Conservation (phyloP, 164 flowering plant species). For the grape (Vitis vinifera) region ASM3070453v1 NC_081815.1:20002501-20003000, state of each 20-base stretch:
- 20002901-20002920: slow-evolving; percentile 85
- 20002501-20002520: slow-evolving; percentile 58
- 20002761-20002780: slow-evolving; percentile 60
- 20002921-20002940: slow-evolving; percentile 1
- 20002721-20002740: slow-evolving; percentile 42
- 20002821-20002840: slow-evolving; percentile 97
- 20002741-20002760: slow-evolving; percentile 47
- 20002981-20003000: too few species aligned
- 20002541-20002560: slow-evolving; percentile 81
- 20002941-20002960: too few species aligned
- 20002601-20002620: neutral
- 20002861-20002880: slow-evolving; percentile 77
- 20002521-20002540: slow-evolving; percentile 85
- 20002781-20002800: slow-evolving; percentile 89
- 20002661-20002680: slow-evolving; percentile 42
- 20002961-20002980: too few species aligned
- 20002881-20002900: slow-evolving; percentile 63
- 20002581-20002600: too few species aligned
- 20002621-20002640: too few species aligned
- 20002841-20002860: slow-evolving; percentile 35
- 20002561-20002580: slow-evolving; percentile 3
- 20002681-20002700: slow-evolving; percentile 46
- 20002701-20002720: slow-evolving; percentile 54
- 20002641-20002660: too few species aligned
- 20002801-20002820: slow-evolving; percentile 97